phyloP scores from a whole-genome alignment of 306 rosid genomes.

The Sophora flavescens region DNA sequence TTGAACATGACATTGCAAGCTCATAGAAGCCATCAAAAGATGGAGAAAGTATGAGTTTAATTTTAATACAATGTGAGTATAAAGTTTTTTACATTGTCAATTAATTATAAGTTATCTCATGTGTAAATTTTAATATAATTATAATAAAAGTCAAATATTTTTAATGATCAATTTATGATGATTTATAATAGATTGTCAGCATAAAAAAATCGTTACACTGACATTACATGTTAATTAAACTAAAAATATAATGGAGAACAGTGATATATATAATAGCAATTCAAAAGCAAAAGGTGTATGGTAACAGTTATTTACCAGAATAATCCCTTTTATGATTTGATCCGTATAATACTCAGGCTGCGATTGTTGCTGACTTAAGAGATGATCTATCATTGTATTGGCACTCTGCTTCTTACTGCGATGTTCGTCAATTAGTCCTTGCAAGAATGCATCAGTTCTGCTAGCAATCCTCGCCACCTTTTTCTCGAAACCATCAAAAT shows the following conservation, averaged over 20 bases:
- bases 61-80: no score
- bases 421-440: constrained; percentile 43
- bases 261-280: not conserved
- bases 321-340: constrained; percentile 48
- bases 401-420: constrained; percentile 13
- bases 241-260: not conserved
- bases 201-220: no score
- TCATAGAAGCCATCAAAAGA: no score
- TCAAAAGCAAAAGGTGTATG: not conserved
- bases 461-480: constrained; percentile 11
- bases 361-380: constrained; percentile 35
- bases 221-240: no score
- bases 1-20: not conserved
- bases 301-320: constrained; percentile 38
- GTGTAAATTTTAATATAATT: no score
- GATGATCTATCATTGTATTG: constrained; percentile 46
- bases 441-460: constrained; percentile 37
- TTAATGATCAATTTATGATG: no score
- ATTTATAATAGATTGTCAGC: no score
- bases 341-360: constrained; percentile 45
- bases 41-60: no score
- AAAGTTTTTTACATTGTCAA: no score
- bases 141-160: no score
- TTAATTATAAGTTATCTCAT: no score
- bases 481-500: constrained; percentile 37